Conservation (phyloP, 2,329 filamentous ascomycete species). For the Orbilia oligospora region DNA sequence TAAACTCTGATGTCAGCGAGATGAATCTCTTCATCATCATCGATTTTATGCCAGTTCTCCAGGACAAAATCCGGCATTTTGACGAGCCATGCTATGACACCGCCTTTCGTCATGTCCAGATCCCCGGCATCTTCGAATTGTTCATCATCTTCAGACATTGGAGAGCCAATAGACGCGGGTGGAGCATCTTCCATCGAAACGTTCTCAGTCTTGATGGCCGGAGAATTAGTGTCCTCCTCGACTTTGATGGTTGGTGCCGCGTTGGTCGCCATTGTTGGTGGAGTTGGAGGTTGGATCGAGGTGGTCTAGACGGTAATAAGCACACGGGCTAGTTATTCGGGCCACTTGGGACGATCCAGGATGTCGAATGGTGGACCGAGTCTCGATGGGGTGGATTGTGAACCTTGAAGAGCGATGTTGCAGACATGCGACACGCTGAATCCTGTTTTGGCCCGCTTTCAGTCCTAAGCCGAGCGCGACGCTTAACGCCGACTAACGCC, state of each 20-base stretch:
- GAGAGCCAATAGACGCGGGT: conserved; percentile 3
- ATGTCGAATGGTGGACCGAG: neutral
- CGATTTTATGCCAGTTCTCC: conserved; percentile 81
- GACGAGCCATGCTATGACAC: conserved; percentile 75
- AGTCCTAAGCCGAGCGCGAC: conserved; percentile 4
- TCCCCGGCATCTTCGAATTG: conserved; percentile 79
- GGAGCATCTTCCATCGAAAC: conserved; percentile 58
- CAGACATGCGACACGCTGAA: conserved; percentile 54
- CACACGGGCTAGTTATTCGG: neutral
- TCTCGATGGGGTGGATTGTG: conserved; percentile 19
- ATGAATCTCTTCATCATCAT: conserved; percentile 85
- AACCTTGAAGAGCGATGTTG: conserved; percentile 32
- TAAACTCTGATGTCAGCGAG: conserved; percentile 80
- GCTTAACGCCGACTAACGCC: conserved; percentile 32
- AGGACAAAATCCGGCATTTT: conserved; percentile 85
- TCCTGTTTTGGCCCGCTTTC: conserved; percentile 45
- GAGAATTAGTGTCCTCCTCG: conserved; percentile 49
- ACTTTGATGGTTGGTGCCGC: conserved; percentile 54
- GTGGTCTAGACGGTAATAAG: neutral
- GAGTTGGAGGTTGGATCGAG: conserved; percentile 13
- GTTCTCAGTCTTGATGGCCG: conserved; percentile 56
- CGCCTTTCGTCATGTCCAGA: conserved; percentile 72
- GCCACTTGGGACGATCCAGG: conserved; percentile 1
- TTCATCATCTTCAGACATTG: conserved; percentile 73
- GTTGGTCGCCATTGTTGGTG: conserved; percentile 46